phyloP scores from a whole-genome alignment of 140 eudicot genomes.

The Oenanthe javanica region DNA sequence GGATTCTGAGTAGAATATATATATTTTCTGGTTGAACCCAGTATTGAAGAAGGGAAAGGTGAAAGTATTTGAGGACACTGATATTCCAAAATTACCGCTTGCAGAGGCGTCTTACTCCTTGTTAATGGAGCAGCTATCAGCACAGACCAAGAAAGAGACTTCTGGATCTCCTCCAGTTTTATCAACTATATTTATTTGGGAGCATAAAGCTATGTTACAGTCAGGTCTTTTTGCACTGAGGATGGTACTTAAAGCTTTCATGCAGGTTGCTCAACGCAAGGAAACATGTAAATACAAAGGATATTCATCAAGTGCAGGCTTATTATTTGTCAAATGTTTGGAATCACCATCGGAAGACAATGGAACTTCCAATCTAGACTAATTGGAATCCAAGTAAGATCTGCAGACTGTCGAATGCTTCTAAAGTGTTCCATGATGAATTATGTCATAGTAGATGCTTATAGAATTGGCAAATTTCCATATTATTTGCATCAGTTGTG shows the following conservation, averaged over 20 bases:
- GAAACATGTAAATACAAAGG: slow-evolving; percentile 39
- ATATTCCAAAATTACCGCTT: slow-evolving; percentile 40
- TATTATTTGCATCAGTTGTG: slow-evolving; percentile 63
- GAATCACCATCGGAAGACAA: slow-evolving; percentile 69
- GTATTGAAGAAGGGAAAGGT: slow-evolving; percentile 43
- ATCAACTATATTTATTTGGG: slow-evolving; percentile 40
- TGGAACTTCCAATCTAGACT: slow-evolving; percentile 44
- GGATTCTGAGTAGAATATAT: slow-evolving; percentile 35
- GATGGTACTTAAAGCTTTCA: slow-evolving; percentile 55
- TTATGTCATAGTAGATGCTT: slow-evolving; percentile 57
- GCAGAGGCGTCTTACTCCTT: slow-evolving; percentile 30
- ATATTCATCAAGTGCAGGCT: slow-evolving; percentile 32
- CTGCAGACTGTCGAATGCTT: slow-evolving; percentile 44
- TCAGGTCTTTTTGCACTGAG: slow-evolving; percentile 48
- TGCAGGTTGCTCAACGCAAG: slow-evolving; percentile 44
- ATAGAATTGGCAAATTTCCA: slow-evolving; percentile 57
- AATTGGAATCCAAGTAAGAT: slow-evolving; percentile 56
- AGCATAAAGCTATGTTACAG: slow-evolving; percentile 33
- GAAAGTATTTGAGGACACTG: slow-evolving; percentile 44
- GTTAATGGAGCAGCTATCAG: slow-evolving; percentile 33
- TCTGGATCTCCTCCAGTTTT: slow-evolving; percentile 20
- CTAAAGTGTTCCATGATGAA: slow-evolving; percentile 51
- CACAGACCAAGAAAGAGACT: slow-evolving; percentile 14
- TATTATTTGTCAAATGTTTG: slow-evolving; percentile 42
- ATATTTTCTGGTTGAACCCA: slow-evolving; percentile 67